phyloP scores from a whole-genome alignment of 768 basidiomycete species.

The Suillus variegatus region DNA sequence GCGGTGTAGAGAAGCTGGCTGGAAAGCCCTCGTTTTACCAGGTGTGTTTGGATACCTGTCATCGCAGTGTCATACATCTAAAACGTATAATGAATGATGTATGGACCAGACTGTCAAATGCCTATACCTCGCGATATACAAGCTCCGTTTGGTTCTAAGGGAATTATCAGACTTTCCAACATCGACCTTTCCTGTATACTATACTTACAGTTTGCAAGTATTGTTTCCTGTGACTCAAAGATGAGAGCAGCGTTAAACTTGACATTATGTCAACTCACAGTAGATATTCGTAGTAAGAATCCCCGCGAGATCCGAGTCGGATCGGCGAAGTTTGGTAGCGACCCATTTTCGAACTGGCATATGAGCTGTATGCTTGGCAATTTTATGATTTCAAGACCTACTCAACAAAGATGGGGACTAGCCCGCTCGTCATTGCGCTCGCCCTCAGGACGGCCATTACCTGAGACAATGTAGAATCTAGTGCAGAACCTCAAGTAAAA shows the following conservation, averaged over 20 bases:
- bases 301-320: conserved; percentile 87
- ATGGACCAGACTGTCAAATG: conserved; percentile 18
- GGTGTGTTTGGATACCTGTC: conserved; percentile 72
- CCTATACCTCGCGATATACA: conserved; percentile 69
- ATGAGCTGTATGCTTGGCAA: neutral
- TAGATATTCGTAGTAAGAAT: conserved; percentile 93
- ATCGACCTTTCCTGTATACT: neutral
- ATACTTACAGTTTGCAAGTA: conserved; percentile 33
- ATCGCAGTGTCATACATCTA: conserved; percentile 93
- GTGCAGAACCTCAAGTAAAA: neutral
- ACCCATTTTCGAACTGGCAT: conserved; percentile 48
- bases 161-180: conserved; percentile 7
- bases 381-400: conserved; percentile 35
- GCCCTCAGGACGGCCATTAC: conserved; percentile 72
- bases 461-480: conserved; percentile 29
- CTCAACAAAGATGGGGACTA: conserved; percentile 87
- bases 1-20: conserved; percentile 74
- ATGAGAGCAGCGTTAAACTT: conserved; percentile 5
- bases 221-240: conserved; percentile 25
- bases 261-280: conserved; percentile 47
- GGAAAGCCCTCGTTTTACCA: conserved; percentile 63
- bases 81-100: conserved; percentile 8
- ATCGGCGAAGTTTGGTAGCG: conserved; percentile 69
- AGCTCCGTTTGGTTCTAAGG: conserved; percentile 68
- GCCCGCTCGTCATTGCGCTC: conserved; percentile 63